These are phyloP conservation scores for Exophiala viscosa DNA, from an alignment of 2,329 filamentous ascomycete species.

Conservation along the genomic window DNA sequence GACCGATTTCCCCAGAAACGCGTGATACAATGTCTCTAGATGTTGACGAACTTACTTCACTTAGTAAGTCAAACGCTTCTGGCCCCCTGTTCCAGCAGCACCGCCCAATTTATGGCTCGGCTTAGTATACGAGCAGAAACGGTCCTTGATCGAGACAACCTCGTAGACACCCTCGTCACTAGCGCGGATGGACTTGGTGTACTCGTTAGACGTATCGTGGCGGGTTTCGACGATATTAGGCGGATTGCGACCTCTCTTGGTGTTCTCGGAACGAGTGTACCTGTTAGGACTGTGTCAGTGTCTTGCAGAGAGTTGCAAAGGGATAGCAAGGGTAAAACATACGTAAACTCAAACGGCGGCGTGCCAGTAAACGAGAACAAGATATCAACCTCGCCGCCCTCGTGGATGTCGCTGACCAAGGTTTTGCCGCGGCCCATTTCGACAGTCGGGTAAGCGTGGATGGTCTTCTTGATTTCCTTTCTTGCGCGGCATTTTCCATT, in stretches of 20 bases:
- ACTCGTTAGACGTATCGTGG: slow-evolving; percentile 78
- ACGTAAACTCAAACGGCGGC: slow-evolving; percentile 93
- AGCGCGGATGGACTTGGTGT: slow-evolving; percentile 75
- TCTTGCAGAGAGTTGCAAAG: not conserved
- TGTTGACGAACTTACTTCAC: not conserved
- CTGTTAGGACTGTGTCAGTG: slow-evolving; percentile 30
- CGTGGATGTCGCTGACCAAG: slow-evolving; percentile 86
- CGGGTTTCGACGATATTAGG: slow-evolving; percentile 82
- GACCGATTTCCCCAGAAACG: too few relatives aligned
- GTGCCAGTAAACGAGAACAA: slow-evolving; percentile 93
- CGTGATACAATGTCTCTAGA: not conserved
- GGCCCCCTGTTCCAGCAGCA: slow-evolving; percentile 5
- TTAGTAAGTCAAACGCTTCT: slow-evolving; percentile 23
- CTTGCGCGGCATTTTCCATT: slow-evolving; percentile 71
- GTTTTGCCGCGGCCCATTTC: slow-evolving; percentile 80
- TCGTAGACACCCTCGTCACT: slow-evolving; percentile 96
- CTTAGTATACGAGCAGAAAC: slow-evolving; percentile 82
- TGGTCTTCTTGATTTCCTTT: slow-evolving; percentile 73
- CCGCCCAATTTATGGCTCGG: slow-evolving; percentile 42
- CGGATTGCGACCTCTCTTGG: slow-evolving; percentile 63
- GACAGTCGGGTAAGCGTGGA: slow-evolving; percentile 89
- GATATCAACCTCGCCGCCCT: slow-evolving; percentile 90
- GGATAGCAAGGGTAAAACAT: slow-evolving; percentile 30
- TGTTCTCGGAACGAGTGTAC: slow-evolving; percentile 84
- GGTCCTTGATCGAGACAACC: slow-evolving; percentile 92